phyloP scores from a whole-genome alignment of 139 green algal genomes.

The Limnomonas spitsbergensis region DNA sequence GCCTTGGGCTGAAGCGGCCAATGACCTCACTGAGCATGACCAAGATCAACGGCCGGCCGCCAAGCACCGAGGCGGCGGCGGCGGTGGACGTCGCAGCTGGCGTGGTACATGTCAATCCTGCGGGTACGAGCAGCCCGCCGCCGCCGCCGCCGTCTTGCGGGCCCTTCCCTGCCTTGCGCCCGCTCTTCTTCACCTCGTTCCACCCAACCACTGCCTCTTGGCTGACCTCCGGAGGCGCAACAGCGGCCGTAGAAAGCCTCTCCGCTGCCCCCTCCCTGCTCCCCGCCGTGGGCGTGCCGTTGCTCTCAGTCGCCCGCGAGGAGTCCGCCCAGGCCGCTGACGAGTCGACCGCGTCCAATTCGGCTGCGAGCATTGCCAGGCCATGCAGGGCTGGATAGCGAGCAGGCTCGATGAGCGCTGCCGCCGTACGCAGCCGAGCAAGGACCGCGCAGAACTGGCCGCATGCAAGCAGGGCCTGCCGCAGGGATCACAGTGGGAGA shows the following conservation, averaged over 20 bases:
- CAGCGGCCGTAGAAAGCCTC: too few species aligned
- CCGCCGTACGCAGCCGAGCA: constrained; percentile 34
- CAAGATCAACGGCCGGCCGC: constrained; percentile 51
- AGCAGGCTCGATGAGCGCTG: constrained; percentile 36
- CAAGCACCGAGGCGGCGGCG: constrained; percentile 25
- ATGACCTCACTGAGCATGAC: constrained; percentile 61
- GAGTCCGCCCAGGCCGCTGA: too few species aligned
- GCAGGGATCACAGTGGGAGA: too few species aligned
- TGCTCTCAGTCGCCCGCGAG: too few species aligned
- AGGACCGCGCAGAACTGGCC: constrained; percentile 63
- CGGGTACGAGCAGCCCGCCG: too few species aligned
- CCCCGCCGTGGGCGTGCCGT: too few species aligned
- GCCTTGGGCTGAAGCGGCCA: constrained; percentile 49
- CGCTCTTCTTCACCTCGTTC: constrained; percentile 8
- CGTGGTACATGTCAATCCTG: too few species aligned
- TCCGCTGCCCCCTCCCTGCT: too few species aligned
- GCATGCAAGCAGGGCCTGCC: constrained; percentile 65
- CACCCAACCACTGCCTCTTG: neutral
- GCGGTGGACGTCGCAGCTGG: neutral
- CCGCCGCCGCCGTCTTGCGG: neutral
- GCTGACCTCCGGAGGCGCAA: too few species aligned
- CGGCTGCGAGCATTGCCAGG: constrained; percentile 44
- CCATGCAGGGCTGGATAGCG: constrained; percentile 51
- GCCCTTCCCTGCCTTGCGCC: neutral
- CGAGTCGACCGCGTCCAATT: too few species aligned